Base-by-base conservation (phyloP, 139 green algal species). In the Spirogloea muscicola region DNA sequence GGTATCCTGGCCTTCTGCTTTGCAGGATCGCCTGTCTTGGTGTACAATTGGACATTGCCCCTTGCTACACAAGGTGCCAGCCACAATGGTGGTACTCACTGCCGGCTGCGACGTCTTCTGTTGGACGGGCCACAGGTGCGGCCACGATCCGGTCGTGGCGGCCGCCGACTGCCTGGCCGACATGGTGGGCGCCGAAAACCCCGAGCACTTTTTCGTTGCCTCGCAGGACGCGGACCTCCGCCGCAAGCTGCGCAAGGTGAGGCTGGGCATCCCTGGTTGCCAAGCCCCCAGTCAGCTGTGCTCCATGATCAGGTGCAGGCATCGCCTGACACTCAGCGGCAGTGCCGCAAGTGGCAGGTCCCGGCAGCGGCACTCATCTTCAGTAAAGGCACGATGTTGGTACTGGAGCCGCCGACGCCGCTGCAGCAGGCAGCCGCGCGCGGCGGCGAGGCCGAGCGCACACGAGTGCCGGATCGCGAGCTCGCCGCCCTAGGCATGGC, bases 151-250 rank as follows among this genome's bases (percentile, higher is more conserved):
- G 18, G 9, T 38, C 27, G 39, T 77, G 74, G 31, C 48, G 25
- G 74, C 74, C 3, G n/a, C 73, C 9, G 74, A 85, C 27, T 81
- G 74, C 51, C 16, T 81, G 10, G 37, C 60, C 29, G 9, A 40
- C 0, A 43, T 81, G 44, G 72, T 81, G 6, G 74, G 57, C 5
- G 27, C 31, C 18, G 73, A 3, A 21, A 81, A 81, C 58, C 74
- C 49, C 3, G 76, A 81, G 72, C 74, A 81, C 74, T 81, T 81
- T 38, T 81, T 81, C 73, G 74, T 81, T 3, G 74, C 74, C 3
- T 76, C 74, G 29, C 74, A 81, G 10, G 74, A 81, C 57, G 31
- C 27, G 2, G 55, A 84, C 10, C 33, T 81, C 21, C 59, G 60
- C 10, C 40, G 44, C 13, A 39, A 62, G 16, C 51, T 81, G 13